Base-by-base conservation (phyloP, 1,284 basidiomycete species). In the Irpex rosettiformis region DNA sequence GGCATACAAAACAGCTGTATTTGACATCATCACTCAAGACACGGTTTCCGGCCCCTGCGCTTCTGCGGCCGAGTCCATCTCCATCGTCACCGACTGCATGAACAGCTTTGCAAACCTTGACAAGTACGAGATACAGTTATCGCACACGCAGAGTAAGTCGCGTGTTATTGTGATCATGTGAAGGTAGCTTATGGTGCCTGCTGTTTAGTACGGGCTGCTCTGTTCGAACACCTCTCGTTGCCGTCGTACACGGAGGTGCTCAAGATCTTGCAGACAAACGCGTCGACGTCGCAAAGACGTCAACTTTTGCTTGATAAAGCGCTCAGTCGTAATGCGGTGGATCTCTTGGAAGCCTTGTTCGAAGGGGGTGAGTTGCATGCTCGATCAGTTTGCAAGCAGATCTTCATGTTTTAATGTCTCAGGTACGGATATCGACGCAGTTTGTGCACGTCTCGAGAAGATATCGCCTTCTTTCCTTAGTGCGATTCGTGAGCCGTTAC, bases 11-110 rank as follows among this genome's bases (percentile, higher is more conserved):
- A 86, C 86, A 1, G 90, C 90, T 0, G 79, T 89, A 7, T 86
- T 91, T 61, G 90, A 93, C 69, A 89, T 93, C 55, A 89, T 93
- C 58, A 88, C 88, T 3, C 83, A 85, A 0, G 89, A 92, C 68
- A 66, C 86, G 24, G 74, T 74, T 45, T 78, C 72, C 42, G 87
- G 88, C 3, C 81, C 83, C 4, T 70, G 79, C 25, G 88, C 85
- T 2, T 83, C 89, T 16, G 81, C 80, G 11, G 88, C 86, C 13
- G 90, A 93, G 69, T 75, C 86, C 1, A 81, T 93, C 55, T 76
- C 86, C 1, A 77, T 93, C 11, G 79, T 84, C 8, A 83, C 83
- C 62, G 80, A 86, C 59, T 83, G 82, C 61, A 72, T 93, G 37
- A 80, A 86, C 45, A 81, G 77, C 56, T 93, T 91, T 70, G 91